Evolutionary conservation across 768 basidiomycete species (phyloP), one percentile per base, ranked within the genome.

Genomic region (Hypsizygus marmoreus): DNA sequence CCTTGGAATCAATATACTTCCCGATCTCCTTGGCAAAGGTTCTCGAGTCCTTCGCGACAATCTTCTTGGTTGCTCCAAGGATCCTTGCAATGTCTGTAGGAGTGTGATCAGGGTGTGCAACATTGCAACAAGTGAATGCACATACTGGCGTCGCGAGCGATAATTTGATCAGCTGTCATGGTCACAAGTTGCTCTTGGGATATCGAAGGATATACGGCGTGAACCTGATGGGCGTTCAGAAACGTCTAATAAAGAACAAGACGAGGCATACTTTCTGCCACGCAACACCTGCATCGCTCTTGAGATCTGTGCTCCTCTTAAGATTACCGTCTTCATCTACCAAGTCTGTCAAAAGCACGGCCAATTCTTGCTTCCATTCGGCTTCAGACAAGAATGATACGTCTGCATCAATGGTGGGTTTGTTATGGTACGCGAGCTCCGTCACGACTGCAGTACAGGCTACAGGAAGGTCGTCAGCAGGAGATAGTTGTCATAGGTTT

Each of bases 361-460:
- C 60, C 2, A 85, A 63, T 53, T 85, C 82, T 29, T 73, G 72
- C 40, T 67, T 67, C 83, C 83, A 85, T 59, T 85, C 82, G 0
- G 55, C 56, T 49, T 72, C 70, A 0, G 76, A 71, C 23, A 85
- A 62, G 56, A 84, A 85, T 0, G 79, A 76, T 4, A 84, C 73
- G 40, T 82, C 80, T 2, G 75, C 82, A 24, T 80, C 77, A 31
- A 85, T 79, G 1, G 75, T 80, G 19, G 63, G 56, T 56, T 81
- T 77, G 20, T 65, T 62, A 50, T 84, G 81, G 51, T 82, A 78
- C 0, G 72, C 63, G 17, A 84, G 74, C 54, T 83, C 81, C 0
- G 82, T 84, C 3, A 83, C 81, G 20, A 82, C 80, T 4, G 82
- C 81, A 3, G 82, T 85, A 51, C 83, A 85, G 6, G 83, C 83